phyloP scores from a whole-genome alignment of 2,329 filamentous ascomycete genomes.

The Microsporum ferrugineum region DNA sequence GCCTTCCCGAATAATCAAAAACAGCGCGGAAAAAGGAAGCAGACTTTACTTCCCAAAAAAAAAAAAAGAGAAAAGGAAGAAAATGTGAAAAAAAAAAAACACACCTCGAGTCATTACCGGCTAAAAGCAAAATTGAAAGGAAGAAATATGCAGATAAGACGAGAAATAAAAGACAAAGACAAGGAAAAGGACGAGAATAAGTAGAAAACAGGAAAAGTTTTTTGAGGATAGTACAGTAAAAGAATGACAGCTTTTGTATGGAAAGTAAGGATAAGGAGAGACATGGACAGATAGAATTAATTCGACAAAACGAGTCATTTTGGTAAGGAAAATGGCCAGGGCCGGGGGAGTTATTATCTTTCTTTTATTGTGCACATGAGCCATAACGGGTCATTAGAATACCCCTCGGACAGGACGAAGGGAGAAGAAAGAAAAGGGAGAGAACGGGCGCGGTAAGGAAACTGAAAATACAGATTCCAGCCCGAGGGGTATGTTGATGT shows the following conservation, averaged over 20 bases:
- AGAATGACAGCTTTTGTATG: background rate
- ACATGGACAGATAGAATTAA: background rate
- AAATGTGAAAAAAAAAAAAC: background rate
- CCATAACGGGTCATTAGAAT: constrained; percentile 4
- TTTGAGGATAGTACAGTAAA: background rate
- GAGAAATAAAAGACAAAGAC: background rate
- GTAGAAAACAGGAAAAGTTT: background rate
- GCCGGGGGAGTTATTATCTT: background rate
- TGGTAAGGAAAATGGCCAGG: background rate
- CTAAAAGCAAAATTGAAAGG: background rate
- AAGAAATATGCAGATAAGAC: background rate
- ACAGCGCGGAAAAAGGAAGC: background rate
- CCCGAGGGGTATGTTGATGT: background rate
- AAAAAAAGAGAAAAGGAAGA: background rate
- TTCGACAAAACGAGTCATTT: background rate
- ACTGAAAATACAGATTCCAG: background rate
- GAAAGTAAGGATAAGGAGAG: background rate
- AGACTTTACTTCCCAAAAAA: background rate
- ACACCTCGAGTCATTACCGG: constrained; percentile 1
- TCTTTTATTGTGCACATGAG: constrained; percentile 3
- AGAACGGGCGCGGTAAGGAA: background rate
- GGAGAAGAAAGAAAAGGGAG: background rate
- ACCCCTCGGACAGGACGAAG: background rate
- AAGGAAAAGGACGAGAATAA: background rate
- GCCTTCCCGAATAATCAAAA: constrained; percentile 2